These are phyloP conservation scores for Suillus ampliporus DNA, from an alignment of 768 basidiomycete species.

Conservation along the genomic window DNA sequence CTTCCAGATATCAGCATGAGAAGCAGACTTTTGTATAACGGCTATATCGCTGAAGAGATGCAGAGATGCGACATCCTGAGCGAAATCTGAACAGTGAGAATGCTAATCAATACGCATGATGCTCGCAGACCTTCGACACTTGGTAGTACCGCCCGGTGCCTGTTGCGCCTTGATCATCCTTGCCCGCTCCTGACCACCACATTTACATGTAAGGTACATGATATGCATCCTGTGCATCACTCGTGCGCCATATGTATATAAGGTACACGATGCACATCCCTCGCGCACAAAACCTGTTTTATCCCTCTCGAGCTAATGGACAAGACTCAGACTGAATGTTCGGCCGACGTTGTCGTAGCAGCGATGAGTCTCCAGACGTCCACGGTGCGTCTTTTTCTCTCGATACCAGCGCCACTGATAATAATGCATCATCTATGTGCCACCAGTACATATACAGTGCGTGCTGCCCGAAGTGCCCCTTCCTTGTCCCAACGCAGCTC, in stretches of 20 bases:
- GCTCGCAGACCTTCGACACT: too few species aligned
- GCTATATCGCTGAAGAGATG: too few species aligned
- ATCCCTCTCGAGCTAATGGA: neutral
- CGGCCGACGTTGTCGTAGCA: neutral
- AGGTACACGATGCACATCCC: neutral
- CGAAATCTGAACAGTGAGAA: too few species aligned
- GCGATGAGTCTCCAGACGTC: neutral
- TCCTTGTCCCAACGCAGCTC: neutral
- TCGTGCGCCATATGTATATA: too few species aligned
- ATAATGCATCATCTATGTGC: neutral
- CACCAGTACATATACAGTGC: slow-evolving; percentile 2
- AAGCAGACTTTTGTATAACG: too few species aligned
- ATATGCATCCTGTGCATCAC: too few species aligned
- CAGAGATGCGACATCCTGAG: too few species aligned
- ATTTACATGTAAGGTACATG: too few species aligned
- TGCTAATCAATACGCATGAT: too few species aligned
- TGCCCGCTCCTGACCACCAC: too few species aligned
- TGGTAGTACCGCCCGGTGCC: too few species aligned
- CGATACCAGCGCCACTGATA: neutral
- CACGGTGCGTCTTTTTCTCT: neutral
- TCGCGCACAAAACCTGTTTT: neutral
- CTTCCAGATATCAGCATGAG: neutral
- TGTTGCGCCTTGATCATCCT: too few species aligned
- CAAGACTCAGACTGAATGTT: neutral
- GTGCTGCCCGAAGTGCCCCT: neutral